Base-by-base conservation (phyloP, 306 rosid species). In the Prunus davidiana region DNA sequence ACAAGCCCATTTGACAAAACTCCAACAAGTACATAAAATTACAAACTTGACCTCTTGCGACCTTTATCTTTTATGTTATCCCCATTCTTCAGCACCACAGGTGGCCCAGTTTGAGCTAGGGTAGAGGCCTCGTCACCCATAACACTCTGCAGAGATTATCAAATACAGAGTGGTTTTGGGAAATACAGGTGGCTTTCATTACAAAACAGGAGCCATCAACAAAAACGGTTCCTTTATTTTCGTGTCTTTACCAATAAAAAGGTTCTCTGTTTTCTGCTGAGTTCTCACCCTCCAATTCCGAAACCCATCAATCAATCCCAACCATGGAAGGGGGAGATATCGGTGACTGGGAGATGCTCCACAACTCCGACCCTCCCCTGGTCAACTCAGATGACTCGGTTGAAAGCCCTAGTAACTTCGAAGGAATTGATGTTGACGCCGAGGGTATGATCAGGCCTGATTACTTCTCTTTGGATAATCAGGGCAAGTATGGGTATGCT, bases 311-410 rank as follows among this genome's bases (percentile, higher is more conserved):
- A 46, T 34, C 69, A 45, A 27, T 30, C n/a, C 16, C 22, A 43
- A 12, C n/a, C 73, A 76, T 79, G 92, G 90, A 82, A 64, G 85
- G 84, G 47, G 87, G 73, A 25, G 85, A 25, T 50, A 69, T 50
- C 73, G 76, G 75, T 34, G 94, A 90, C 72, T 90, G 95, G 95
- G 95, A 90, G 80, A 81, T 90, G 62, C 90, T 90, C 51, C 80
- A 76, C 54, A 78, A 70, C 68, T 75, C 82, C 5, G 88, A 74
- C 49, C 45, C 78, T 51, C 67, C 32, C 38, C 63, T 67, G 50
- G 69, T 16, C 38, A 58, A 64, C 45, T 19, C 82, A 14, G 45
- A 76, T 22, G 76, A 67, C 20, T 51, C 70, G 73, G 69, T 46
- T 11, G 69, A 65, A 51, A 76, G 45, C 20, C 56, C 79, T 27